A percentile compares a stretch with the other conserved stretches of the same genome.
phyloP scores from a whole-genome alignment of 163 green algal genomes.

The Scenedesmus sp. region DNA sequence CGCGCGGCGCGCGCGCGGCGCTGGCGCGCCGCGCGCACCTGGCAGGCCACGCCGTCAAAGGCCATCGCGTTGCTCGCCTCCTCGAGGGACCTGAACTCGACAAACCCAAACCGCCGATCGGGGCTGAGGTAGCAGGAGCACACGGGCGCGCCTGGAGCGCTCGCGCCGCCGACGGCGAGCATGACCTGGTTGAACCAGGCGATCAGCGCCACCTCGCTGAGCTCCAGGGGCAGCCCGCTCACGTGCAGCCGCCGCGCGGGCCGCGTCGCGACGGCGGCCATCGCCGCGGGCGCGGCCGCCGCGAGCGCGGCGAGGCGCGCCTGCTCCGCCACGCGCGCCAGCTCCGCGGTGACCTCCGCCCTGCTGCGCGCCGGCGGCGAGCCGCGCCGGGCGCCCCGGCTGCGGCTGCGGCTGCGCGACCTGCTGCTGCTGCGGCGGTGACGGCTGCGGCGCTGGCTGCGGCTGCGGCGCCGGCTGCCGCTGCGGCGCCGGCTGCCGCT shows the following conservation, averaged over 20 bases:
- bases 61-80: conserved; percentile 97
- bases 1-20: background rate
- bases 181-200: conserved; percentile 89
- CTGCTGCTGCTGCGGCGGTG: conserved; percentile 16
- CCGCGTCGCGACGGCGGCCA: conserved; percentile 80
- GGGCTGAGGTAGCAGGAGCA: conserved; percentile 98
- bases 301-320: conserved; percentile 16
- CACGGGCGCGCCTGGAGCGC: conserved; percentile 71
- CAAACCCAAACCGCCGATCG: conserved; percentile 99
- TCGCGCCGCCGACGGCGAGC: conserved; percentile 48
- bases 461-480: conserved; percentile 25
- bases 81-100: conserved; percentile 94
- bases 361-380: conserved; percentile 25
- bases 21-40: conserved; percentile 1
- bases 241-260: conserved; percentile 96
- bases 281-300: conserved; percentile 8
- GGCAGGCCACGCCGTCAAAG: conserved; percentile 78
- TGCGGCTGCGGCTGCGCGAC: background rate
- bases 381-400: background rate
- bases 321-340: conserved; percentile 26
- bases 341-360: conserved; percentile 26
- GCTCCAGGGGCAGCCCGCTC: conserved; percentile 85
- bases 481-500: background rate
- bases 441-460: background rate
- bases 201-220: conserved; percentile 86